These are phyloP conservation scores for Ogataea philodendri DNA, from an alignment of 805 yeast genomes.

Conservation along the genomic window DNA sequence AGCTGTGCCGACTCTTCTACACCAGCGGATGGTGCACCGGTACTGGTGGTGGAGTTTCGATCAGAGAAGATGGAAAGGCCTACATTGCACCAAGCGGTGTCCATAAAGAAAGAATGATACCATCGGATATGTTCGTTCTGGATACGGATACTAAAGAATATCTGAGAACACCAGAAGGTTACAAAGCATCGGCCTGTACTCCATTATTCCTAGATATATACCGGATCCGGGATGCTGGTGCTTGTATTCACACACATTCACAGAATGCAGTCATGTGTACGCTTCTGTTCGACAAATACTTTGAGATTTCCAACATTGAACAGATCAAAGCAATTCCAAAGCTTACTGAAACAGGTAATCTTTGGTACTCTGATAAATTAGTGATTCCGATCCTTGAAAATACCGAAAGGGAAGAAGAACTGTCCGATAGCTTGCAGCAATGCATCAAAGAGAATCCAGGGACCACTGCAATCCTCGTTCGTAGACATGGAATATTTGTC, in stretches of 20 bases:
- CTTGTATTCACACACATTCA: slow-evolving; percentile 94
- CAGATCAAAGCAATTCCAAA: slow-evolving; percentile 90
- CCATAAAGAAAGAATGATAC: slow-evolving; percentile 84
- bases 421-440: slow-evolving; percentile 60
- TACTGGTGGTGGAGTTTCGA: slow-evolving; percentile 93
- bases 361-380: slow-evolving; percentile 71
- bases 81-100: slow-evolving; percentile 95
- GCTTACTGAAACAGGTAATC: slow-evolving; percentile 61
- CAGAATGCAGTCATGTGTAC: slow-evolving; percentile 83
- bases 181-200: slow-evolving; percentile 92
- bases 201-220: slow-evolving; percentile 80
- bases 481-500: slow-evolving; percentile 94
- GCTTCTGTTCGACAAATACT: slow-evolving; percentile 64
- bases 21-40: slow-evolving; percentile 90
- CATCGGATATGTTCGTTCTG: slow-evolving; percentile 78
- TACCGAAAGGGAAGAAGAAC: slow-evolving; percentile 82
- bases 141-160: slow-evolving; percentile 52
- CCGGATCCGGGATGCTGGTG: slow-evolving; percentile 69
- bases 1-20: slow-evolving; percentile 73
- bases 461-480: slow-evolving; percentile 81
- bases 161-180: slow-evolving; percentile 57
- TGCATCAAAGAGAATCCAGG: slow-evolving; percentile 72
- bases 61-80: slow-evolving; percentile 54
- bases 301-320: slow-evolving; percentile 77
- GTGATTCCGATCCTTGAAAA: slow-evolving; percentile 90